Evolutionary conservation across 75 land plant genomes (phyloP), one percentile per base, ranked within the genome.

Genomic region (Pseudotsuga menziesii): DNA sequence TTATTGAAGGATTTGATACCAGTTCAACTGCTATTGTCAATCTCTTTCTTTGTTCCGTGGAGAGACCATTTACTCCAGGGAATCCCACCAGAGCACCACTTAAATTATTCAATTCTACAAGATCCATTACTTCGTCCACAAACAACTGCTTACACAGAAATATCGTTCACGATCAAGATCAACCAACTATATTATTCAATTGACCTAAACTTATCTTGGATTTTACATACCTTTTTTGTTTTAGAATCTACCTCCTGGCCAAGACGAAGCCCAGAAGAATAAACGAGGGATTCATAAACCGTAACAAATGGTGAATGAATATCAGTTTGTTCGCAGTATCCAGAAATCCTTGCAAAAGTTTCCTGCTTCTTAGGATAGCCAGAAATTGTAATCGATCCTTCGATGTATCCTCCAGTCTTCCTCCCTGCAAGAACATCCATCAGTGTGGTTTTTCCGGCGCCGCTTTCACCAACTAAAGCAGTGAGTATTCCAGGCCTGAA

Each of bases 401-500:
- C 80, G 0, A 79, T 79, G 61, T 74, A 58, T 3, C 80, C 80
- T 23, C 80, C 80, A 19, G 80, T 79, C 58, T 79, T 79, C 57
- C 78, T 75, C 11, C 80, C 80, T 75, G 80, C 80, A 41, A 79
- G 72, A 67, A 79, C 80, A 56, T 79, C 80, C 80, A 79, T 79
- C 54, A 76, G 72, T 17, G 77, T 76, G 8, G 74, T 76, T 77
- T 76, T 76, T 9, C 78, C 78, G n/a, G 58, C 81, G 19, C 81
- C 81, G 52, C 81, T 80, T 11, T 76, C 78, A 20, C 81, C 81
- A 19, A 80, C 76, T 44, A 80, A 35, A 3, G 79, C 79, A 22
- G 81, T 80, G 17, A 80, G 78, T 16, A 75, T 78, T 14, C 81
- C 81, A 9, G 81, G 81, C 73, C 81, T 76, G 79, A 80, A 80